Base-by-base conservation (phyloP, 2,329 filamentous ascomycete genomes). In the Fusarium cicatricum region DNA sequence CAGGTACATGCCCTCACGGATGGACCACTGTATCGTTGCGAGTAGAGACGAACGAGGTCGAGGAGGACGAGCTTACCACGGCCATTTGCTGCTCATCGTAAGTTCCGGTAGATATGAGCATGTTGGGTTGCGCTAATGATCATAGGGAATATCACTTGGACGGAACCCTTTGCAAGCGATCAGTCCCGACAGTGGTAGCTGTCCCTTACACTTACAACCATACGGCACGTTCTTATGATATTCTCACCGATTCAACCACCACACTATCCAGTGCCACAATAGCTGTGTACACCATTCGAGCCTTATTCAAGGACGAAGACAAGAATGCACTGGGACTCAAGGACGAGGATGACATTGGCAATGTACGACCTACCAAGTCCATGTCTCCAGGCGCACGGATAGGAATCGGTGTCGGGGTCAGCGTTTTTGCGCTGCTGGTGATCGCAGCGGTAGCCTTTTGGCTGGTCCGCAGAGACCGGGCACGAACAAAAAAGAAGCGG, bases 81-180 rank as follows among this genome's bases (percentile, higher is more conserved):
- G 74, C 74, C 5, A 64, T 77, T 14, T 77, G 75, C 56, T 78
- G 75, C 45, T 78, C 75, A 48, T 75, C 72, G 75, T 78, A 74
- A 54, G 75, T 73, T 29, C 21, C 15, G n/a, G 23, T 26, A 41
- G 32, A 21, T n/a, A 39, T 31, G 23, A 21, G 9, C 34, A 38
- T 29, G n/a, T 17, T 11, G 11, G 17, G n/a, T n/a, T 17, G 15
- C 29, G 49, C 66, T 70, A 46, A 70, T 28, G 8, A 9, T 32
- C 7, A 12, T 41, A 77, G 75, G 28, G 70, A 75, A 54, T 77
- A 74, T 52, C 65, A 66, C 2, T 54, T 74, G 36, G 68, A 73
- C 29, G 72, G 70, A 15, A 68, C 66, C 16, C 61, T 69, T 31
- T 78, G 75, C 57, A 72, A 71, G 46, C 71, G 75, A 23, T 68